Percentiles rank a stretch among this genome's conserved stretches.
Conservation (phyloP, 2,329 filamentous ascomycete genomes). For the Hymenotorrendiella dingleyae region DNA sequence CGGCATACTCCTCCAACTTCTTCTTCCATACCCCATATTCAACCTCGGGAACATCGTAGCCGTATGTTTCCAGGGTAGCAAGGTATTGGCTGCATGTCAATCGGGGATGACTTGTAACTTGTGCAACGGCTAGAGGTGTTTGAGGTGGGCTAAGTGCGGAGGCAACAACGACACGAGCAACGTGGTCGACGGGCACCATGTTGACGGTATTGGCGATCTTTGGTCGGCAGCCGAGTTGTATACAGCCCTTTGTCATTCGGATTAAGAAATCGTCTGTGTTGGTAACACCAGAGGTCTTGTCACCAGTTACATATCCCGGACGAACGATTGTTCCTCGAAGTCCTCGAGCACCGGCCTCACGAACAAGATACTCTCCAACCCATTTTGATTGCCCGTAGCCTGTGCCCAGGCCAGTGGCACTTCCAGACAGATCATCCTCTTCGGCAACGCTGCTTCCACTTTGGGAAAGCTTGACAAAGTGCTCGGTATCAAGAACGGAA, state of each 20-base stretch:
- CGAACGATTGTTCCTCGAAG: constrained; percentile 71
- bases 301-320: constrained; percentile 79
- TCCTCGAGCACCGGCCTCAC: constrained; percentile 72
- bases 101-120: constrained; percentile 74
- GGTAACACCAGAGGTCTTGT: constrained; percentile 61
- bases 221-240: constrained; percentile 70
- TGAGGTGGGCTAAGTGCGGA: constrained; percentile 44
- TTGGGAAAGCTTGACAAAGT: constrained; percentile 72
- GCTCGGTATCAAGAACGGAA: constrained; percentile 71
- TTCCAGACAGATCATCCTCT: constrained; percentile 71
- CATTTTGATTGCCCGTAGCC: constrained; percentile 93
- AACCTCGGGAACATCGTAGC: constrained; percentile 62
- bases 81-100: constrained; percentile 74
- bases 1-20: constrained; percentile 51
- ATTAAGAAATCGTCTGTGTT: constrained; percentile 90
- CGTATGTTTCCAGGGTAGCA: constrained; percentile 61
- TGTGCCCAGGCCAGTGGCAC: constrained; percentile 68
- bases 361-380: constrained; percentile 62
- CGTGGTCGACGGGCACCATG: constrained; percentile 79
- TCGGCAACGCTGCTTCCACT: constrained; percentile 65
- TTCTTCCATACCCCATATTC: constrained; percentile 64
- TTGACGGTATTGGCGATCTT: constrained; percentile 84
- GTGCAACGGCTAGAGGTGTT: constrained; percentile 45
- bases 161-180: constrained; percentile 73
- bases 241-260: constrained; percentile 78